A percentile compares a stretch with the other conserved stretches of the same genome.
phyloP scores from a whole-genome alignment of 2,329 filamentous ascomycete genomes.

The Fusarium fujikuroi region DNA sequence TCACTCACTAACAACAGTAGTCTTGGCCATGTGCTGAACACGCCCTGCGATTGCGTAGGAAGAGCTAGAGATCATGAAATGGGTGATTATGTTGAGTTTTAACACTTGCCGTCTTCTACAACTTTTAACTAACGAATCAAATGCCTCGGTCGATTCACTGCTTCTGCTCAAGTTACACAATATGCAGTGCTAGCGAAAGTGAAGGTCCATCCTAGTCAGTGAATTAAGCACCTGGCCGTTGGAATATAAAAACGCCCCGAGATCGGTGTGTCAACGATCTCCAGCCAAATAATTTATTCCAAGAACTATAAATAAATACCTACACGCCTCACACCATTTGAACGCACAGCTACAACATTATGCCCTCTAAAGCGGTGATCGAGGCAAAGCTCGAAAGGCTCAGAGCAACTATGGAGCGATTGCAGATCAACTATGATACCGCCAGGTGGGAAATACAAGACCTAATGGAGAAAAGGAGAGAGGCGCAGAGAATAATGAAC shows the following conservation, averaged over 20 bases:
- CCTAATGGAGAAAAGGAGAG: background rate
- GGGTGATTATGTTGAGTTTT: background rate
- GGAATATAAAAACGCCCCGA: no score
- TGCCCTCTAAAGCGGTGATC: fast-evolving
- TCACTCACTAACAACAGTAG: fast-evolving
- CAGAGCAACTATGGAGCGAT: fast-evolving
- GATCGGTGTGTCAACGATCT: no score
- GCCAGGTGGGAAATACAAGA: background rate
- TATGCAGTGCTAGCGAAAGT: fast-evolving
- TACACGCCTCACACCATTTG: fast-evolving
- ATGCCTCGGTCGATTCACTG: background rate
- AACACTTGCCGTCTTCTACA: no score
- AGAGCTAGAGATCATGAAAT: fast-evolving
- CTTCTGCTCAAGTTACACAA: fast-evolving
- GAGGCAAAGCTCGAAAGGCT: background rate
- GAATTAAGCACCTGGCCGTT: background rate
- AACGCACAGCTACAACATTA: fast-evolving
- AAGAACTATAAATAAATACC: fast-evolving
- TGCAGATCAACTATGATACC: background rate
- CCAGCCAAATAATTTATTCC: no score
- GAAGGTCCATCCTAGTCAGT: background rate
- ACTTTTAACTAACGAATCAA: background rate
- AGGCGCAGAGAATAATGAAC: background rate
- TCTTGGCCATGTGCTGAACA: background rate
- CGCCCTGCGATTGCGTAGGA: fast-evolving